Percentiles rank a stretch among this genome's conserved stretches.
Evolutionary conservation across 2,329 filamentous ascomycete species (phyloP).

Genomic region (Nigrospora oryzae): DNA sequence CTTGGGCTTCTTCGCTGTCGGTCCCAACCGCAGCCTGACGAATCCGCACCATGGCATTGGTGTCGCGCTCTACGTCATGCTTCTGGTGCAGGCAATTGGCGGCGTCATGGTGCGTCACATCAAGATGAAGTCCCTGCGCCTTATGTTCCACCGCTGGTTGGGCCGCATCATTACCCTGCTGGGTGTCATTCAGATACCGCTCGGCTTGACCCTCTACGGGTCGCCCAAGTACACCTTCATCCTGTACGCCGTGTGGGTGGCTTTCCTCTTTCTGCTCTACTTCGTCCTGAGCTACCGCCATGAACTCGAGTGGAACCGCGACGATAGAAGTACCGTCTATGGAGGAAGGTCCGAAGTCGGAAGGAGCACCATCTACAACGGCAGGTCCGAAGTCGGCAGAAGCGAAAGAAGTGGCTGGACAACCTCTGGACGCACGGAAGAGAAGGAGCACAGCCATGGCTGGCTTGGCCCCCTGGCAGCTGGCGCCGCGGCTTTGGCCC

Average conservation of each 20-base stretch:
- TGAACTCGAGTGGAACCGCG: constrained; percentile 34
- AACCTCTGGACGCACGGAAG: constrained; percentile 31
- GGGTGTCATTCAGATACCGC: constrained; percentile 77
- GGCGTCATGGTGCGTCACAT: constrained; percentile 55
- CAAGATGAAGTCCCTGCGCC: constrained; percentile 37
- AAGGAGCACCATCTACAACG: not conserved
- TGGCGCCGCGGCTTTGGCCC: constrained; percentile 39
- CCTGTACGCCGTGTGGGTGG: constrained; percentile 72
- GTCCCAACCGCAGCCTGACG: constrained; percentile 59
- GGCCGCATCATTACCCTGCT: constrained; percentile 72
- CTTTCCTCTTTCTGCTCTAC: constrained; percentile 63
- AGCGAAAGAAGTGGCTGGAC: constrained; percentile 16
- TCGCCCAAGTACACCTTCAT: constrained; percentile 82
- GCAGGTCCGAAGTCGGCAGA: not conserved
- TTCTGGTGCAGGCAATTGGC: constrained; percentile 63
- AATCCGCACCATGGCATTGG: constrained; percentile 85
- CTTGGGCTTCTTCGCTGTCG: constrained; percentile 72
- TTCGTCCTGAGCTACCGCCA: constrained; percentile 71
- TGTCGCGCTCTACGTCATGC: constrained; percentile 65
- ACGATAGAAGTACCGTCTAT: constrained; percentile 42
- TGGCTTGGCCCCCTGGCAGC: constrained; percentile 47
- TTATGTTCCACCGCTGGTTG: constrained; percentile 78
- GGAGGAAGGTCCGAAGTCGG: constrained; percentile 46
- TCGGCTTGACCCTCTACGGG: constrained; percentile 87
- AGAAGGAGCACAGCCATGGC: constrained; percentile 22